These are phyloP conservation scores for Ascoidea tarda DNA, from an alignment of 805 yeast genomes.

Conservation along the genomic window DNA sequence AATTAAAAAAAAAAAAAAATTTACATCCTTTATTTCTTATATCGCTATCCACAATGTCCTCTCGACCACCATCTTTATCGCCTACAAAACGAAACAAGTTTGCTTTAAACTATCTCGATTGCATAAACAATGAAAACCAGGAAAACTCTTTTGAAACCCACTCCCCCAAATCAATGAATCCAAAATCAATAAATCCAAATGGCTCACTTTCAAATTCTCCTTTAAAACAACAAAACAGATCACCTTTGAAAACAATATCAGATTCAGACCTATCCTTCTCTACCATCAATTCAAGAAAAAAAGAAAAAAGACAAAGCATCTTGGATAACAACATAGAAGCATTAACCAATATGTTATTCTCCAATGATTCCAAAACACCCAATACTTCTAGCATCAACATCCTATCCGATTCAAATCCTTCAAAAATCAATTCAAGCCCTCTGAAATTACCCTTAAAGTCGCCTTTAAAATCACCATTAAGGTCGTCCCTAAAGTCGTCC, in stretches of 20 bases:
- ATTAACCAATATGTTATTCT: background rate
- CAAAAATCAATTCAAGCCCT: background rate
- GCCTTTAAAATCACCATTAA: background rate
- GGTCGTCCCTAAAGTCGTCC: background rate
- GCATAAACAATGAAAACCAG: background rate
- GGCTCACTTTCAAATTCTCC: background rate
- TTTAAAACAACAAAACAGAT: background rate
- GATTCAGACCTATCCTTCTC: background rate
- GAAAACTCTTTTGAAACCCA: too few species aligned
- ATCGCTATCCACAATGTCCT: too few species aligned
- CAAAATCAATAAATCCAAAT: background rate
- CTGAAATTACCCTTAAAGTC: background rate
- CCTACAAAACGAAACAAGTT: background rate
- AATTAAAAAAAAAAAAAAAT: too few species aligned
- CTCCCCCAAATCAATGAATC: background rate
- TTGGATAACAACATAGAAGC: background rate
- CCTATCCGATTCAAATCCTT: too few species aligned
- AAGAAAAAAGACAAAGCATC: background rate
- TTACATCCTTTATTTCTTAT: too few species aligned
- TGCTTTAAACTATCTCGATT: background rate
- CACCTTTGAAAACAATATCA: background rate
- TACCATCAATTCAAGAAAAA: background rate
- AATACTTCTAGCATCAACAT: background rate
- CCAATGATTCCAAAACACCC: background rate
- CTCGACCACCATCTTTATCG: background rate